Percentiles rank a stretch among this genome's conserved stretches.
Conservation (phyloP, 176 grass and related monocot genomes). For the Hordeum vulgare region MorexV3_pseudomolecules_assembly NC_058520.1:459321486-459321985, state of each 20-base stretch:
- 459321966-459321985: not conserved
- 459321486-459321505: too few relatives aligned
- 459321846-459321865: not conserved
- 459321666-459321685: constrained; percentile 32
- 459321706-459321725: constrained; percentile 2
- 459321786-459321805: too few relatives aligned
- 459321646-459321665: constrained; percentile 32
- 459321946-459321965: constrained; percentile 18
- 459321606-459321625: constrained; percentile 33
- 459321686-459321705: not conserved
- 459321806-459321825: constrained; percentile 19
- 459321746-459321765: too few relatives aligned
- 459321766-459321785: not conserved
- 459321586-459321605: not conserved
- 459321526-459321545: too few relatives aligned
- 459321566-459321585: not conserved
- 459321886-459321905: not conserved
- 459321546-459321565: too few relatives aligned
- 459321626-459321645: constrained; percentile 11
- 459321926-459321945: not conserved
- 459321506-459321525: too few relatives aligned
- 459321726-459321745: constrained; percentile 19
- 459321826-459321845: not conserved
- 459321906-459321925: not conserved
- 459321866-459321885: constrained; percentile 12